These are phyloP conservation scores for Neoboletus brunneissimus DNA, from an alignment of 768 basidiomycete species.

Conservation along the genomic window DNA sequence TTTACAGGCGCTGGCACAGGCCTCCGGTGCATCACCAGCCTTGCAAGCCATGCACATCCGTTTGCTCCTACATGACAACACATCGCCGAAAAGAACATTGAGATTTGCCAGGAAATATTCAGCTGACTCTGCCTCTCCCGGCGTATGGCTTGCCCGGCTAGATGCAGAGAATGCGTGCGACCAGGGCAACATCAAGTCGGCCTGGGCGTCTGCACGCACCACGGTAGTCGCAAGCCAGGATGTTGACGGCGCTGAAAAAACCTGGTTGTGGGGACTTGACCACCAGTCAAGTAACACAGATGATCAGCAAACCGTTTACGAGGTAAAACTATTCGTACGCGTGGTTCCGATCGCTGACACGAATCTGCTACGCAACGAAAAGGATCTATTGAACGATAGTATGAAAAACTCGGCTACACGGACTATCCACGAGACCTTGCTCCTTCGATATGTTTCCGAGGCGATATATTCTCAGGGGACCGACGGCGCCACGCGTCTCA, in stretches of 20 bases:
- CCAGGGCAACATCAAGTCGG: slow-evolving; percentile 26
- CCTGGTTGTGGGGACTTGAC: slow-evolving; percentile 58
- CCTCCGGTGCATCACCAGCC: slow-evolving; percentile 17
- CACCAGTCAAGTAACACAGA: slow-evolving; percentile 13
- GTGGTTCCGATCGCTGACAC: background rate
- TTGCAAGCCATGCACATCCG: slow-evolving; percentile 39
- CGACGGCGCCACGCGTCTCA: slow-evolving; percentile 18
- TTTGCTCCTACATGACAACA: slow-evolving; percentile 29
- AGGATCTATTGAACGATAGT: slow-evolving; percentile 48
- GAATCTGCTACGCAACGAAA: slow-evolving; percentile 4
- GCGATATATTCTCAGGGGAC: slow-evolving; percentile 23
- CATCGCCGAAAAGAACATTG: slow-evolving; percentile 35
- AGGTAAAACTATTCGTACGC: slow-evolving; percentile 28
- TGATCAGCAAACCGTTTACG: slow-evolving; percentile 26
- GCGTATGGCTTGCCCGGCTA: slow-evolving; percentile 55
- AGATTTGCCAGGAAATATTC: slow-evolving; percentile 48
- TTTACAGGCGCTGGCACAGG: slow-evolving; percentile 37
- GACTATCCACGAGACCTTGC: slow-evolving; percentile 45
- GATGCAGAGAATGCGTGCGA: slow-evolving; percentile 38
- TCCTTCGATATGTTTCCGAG: slow-evolving; percentile 43
- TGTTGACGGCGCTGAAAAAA: slow-evolving; percentile 29
- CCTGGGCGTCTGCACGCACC: slow-evolving; percentile 47
- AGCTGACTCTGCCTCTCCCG: slow-evolving; percentile 34
- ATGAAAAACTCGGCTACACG: slow-evolving; percentile 40
- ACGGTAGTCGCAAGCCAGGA: slow-evolving; percentile 28